phyloP scores from a whole-genome alignment of 2,329 filamentous ascomycete species.

The Aspergillus neotritici region DNA sequence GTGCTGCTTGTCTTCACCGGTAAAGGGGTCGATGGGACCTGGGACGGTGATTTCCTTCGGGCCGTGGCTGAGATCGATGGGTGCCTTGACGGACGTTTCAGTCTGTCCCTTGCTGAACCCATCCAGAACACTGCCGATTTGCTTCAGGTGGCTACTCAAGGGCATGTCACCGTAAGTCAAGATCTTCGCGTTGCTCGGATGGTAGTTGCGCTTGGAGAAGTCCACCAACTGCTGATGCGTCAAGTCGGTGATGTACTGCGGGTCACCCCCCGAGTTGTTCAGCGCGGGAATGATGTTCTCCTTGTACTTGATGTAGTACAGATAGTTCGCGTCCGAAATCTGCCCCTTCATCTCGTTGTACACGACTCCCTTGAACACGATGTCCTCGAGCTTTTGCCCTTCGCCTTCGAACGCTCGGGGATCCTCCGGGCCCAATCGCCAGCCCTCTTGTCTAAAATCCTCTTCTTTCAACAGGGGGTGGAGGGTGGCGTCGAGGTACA shows the following conservation, averaged over 20 bases:
- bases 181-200: constrained; percentile 94
- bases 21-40: constrained; percentile 81
- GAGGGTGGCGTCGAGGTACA: constrained; percentile 92
- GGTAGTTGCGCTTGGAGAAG: constrained; percentile 90
- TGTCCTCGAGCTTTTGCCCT: constrained; percentile 48
- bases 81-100: constrained; percentile 68
- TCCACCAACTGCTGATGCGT: constrained; percentile 83
- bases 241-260: constrained; percentile 90
- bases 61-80: constrained; percentile 63
- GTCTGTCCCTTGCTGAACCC: constrained; percentile 65
- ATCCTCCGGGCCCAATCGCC: constrained; percentile 92
- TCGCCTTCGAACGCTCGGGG: constrained; percentile 53
- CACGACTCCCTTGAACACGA: constrained; percentile 92
- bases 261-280: constrained; percentile 95
- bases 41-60: constrained; percentile 64
- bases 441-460: constrained; percentile 95
- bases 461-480: constrained; percentile 82
- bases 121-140: constrained; percentile 68
- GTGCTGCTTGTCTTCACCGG: constrained; percentile 78
- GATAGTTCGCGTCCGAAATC: constrained; percentile 93
- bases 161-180: constrained; percentile 95
- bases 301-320: constrained; percentile 93
- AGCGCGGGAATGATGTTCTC: constrained; percentile 90
- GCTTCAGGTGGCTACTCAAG: constrained; percentile 69
- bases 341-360: constrained; percentile 99